Evolutionary conservation across 139 green algal genomes (phyloP), one percentile per base, ranked within the genome.

Genomic region (Chlamydomonas sp.): DNA sequence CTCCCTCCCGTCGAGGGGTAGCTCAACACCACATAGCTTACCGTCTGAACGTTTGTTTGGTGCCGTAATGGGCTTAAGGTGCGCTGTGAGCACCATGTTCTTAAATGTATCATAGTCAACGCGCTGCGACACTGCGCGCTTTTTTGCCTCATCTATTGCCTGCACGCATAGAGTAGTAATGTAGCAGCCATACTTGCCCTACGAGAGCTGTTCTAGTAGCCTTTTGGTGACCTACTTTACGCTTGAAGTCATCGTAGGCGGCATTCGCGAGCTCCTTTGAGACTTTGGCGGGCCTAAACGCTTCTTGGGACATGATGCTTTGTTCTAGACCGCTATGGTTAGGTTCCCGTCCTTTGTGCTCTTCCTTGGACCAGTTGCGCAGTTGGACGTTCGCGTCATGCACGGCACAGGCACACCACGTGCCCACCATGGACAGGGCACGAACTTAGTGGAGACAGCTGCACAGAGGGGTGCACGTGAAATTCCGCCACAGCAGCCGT

Each of bases 31-130:
- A 49, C 31, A 49, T 49, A 49, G 63, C 73, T 89, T 31, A 86
- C 86, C 79, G n/a, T 61, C 31, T 2, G 62, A 71, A 2, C 16
- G n/a, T 16, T 72, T 66, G 58, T 77, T 85, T 5, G 86, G 83
- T 14, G 87, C 90, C 4, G 88, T 83, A 2, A 93, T 80, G 3
- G 92, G 92, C 61, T 86, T 84, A 6, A 94, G 84, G 64, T 94
- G 92, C 1, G 92, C 92, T 5, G 92, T 91, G 7, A 89, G 79
- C 59, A 95, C 94, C 93, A 96, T 95, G 90, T 96, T 96, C 78
- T 96, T 95, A 90, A 96, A 96, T 1, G 92, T 94, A 49, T 96
- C 94, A 85, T 96, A 96, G 79, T 96, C 94, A 3, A 94, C 90
- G 63, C 89, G 83, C 79, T 96, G 93, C 16, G 58, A 16, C n/a